Base-by-base conservation (phyloP, 768 basidiomycete genomes). In the Lyophyllum atratum region DNA sequence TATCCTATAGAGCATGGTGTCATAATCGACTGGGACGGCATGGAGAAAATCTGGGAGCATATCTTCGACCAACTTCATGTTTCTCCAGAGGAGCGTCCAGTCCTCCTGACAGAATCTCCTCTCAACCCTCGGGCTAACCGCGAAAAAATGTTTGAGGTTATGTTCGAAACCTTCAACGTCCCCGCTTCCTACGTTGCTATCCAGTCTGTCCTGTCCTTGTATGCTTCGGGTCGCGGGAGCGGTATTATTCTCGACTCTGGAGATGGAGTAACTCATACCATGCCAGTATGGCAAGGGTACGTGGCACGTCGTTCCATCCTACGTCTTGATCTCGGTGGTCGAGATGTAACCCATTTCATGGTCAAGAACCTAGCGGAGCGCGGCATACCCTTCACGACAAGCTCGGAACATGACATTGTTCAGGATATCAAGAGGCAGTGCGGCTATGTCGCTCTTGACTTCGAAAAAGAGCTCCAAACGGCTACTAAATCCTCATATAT, bases 1-100 rank as follows among this genome's bases (percentile, higher is more conserved):
- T 93, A 96, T 78, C 94, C 92, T 52, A 93, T 93, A 65, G 91
- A 94, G 73, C 92, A 93, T 77, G 92, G 92, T 75, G 90, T 93
- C 69, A 90, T 96, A 72, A 95, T 93, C 74, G 95, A 97, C 86
- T 97, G 95, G 95, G 95, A 95, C 68, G 94, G 95, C 76, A 95
- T 95, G 93, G 95, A 96, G 80, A 95, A 95, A 80, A 95, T 95
- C 73, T 96, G 93, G 93, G 92, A 95, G 73, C 93, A 95, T 80
- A 95, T 93, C 31, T 96, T 95, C 85, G 93, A 95, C 72, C 92
- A 93, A 75, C 86, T 93, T 58, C 92, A 92, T 77, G 92, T 95
- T 64, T 92, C 92, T 4, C 92, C 93, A 26, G 92, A 95, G 74
- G 92, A 93, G 79, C 91, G 93, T 80, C 93, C 93, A 60, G 89